Conservation (phyloP, 179 eudicot species). For the Corrigiola litoralis region DNA sequence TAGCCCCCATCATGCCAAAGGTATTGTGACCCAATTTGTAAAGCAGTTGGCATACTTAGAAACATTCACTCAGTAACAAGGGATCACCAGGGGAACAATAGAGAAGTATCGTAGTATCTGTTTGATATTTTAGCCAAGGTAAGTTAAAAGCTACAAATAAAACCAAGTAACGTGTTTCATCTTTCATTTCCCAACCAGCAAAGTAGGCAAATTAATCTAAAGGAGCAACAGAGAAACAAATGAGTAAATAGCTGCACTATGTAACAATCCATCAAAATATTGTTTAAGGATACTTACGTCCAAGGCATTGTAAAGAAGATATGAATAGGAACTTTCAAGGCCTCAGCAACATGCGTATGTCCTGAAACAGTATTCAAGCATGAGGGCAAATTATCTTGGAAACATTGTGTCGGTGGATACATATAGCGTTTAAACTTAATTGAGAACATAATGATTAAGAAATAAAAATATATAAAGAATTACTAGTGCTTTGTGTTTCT, state of each 20-base stretch:
- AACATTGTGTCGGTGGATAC: too few species aligned
- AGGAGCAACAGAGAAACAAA: not conserved
- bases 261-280: not conserved
- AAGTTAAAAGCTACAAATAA: not conserved
- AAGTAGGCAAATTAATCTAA: not conserved
- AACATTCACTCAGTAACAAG: not conserved
- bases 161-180: not conserved
- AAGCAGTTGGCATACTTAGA: not conserved
- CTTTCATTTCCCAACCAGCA: not conserved
- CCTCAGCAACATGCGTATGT: constrained; percentile 91
- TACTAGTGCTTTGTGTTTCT: not conserved
- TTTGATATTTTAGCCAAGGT: not conserved
- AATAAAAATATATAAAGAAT: too few species aligned
- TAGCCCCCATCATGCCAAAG: not conserved
- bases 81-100: not conserved
- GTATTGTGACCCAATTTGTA: not conserved
- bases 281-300: constrained; percentile 61
- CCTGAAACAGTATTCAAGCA: constrained; percentile 44
- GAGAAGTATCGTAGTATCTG: not conserved
- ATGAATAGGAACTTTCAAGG: constrained; percentile 75
- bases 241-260: not conserved
- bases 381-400: constrained; percentile 1
- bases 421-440: too few species aligned
- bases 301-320: constrained; percentile 96
- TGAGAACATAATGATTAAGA: too few species aligned